Conservation (phyloP, 179 eudicot genomes). For the Carnegiea gigantea region DNA sequence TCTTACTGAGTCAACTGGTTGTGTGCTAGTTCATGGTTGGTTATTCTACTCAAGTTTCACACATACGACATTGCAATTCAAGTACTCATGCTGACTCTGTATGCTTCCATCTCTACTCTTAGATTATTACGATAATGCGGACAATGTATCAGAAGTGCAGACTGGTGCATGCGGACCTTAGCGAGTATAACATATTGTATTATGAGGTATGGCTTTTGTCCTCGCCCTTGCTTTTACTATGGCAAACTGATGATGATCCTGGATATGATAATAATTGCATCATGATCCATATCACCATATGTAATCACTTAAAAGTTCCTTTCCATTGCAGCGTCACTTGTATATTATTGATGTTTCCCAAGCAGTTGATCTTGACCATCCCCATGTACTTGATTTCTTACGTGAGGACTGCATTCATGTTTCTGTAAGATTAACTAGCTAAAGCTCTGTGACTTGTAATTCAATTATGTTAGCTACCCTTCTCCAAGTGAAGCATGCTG, state of each 20-base stretch:
- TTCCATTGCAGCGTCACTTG: conserved; percentile 72
- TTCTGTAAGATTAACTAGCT: conserved; percentile 34
- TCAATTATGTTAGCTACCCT: neutral
- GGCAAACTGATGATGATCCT: too few relatives aligned
- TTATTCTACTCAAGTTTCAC: too few relatives aligned
- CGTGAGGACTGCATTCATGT: conserved; percentile 91
- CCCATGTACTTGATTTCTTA: conserved; percentile 81
- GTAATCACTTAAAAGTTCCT: too few relatives aligned
- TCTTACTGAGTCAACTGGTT: neutral
- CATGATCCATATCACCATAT: too few relatives aligned
- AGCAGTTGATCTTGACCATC: conserved; percentile 98
- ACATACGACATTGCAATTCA: too few relatives aligned
- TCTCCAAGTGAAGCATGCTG: conserved; percentile 2
- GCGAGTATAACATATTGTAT: conserved; percentile 87
- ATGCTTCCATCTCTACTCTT: conserved; percentile 10
- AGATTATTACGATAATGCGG: conserved; percentile 81
- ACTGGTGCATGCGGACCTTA: conserved; percentile 94
- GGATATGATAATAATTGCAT: too few relatives aligned
- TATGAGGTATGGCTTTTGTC: conserved; percentile 50
- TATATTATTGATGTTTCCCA: conserved; percentile 94
- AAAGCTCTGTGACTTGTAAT: neutral
- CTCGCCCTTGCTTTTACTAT: too few relatives aligned
- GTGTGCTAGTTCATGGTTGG: neutral
- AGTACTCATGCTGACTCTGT: neutral
- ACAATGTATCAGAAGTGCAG: conserved; percentile 92